Base-by-base conservation (phyloP, 768 basidiomycete genomes). In the Tricholoma flavovirens region DNA sequence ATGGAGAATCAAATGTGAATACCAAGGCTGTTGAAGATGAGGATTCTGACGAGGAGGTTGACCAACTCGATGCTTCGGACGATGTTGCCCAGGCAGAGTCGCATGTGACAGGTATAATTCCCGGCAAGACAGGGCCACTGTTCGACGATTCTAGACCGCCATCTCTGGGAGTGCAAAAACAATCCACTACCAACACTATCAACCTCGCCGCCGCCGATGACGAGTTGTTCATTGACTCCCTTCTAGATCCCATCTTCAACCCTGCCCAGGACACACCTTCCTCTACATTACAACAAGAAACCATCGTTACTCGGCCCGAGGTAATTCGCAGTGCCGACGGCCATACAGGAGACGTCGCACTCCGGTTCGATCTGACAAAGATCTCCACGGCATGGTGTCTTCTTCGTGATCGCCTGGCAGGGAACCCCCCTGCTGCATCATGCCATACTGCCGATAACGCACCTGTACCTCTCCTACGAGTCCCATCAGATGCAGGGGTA, bases 401-500 rank as follows among this genome's bases (percentile, higher is more conserved):
- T 29, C 51, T 59, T 17, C 43, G 35, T 14, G 52, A 54, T n/a
- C 53, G 56, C 14, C 53, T 54, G 29, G n/a, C 49, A 15, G 24
- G 35, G 3, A 50, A 22, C 19, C 36, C 19, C 46, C 48, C 24
- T 11, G 53, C n/a, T 15, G 48, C 29, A 10, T 56, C 21, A n/a
- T 49, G n/a, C 5, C 24, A 11, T 32, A 42, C 15, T 15, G 26
- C 24, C 7, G 42, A 30, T 17, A 29, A 30, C 4, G 26, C 22
- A 12, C 15, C 21, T 17, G 33, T n/a, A 12, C 8, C 46, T 8
- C 0, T 53, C 7, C 24, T 26, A 4, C 62, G 62, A 49, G 62
- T 73, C 7, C 65, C 70, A 1, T 56, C 56, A 9, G 78, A 75
- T 46, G 78, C 77, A 19, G 69, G 77, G 1, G 61, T 80, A 1